These are phyloP conservation scores for Pythium brachiatum DNA, from an alignment of 352 stramenopile genomes.

Conservation along the genomic window DNA sequence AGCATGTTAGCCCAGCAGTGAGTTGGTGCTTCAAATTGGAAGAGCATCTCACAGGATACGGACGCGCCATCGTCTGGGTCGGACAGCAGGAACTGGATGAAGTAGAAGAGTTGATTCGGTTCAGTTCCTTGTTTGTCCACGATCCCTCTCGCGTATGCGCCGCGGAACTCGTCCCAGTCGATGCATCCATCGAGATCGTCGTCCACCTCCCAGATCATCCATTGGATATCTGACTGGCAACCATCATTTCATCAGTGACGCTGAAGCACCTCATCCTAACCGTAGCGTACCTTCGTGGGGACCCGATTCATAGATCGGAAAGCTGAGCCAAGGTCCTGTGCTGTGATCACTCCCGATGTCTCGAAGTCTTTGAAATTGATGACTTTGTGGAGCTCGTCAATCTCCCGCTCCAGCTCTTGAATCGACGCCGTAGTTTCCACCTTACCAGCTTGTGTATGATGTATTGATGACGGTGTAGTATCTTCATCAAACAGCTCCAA, in stretches of 20 bases:
- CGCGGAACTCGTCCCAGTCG: conserved; percentile 91
- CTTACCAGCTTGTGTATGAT: not conserved
- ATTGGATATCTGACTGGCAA: conserved; percentile 85
- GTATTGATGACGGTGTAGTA: not conserved
- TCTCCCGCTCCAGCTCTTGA: conserved; percentile 31
- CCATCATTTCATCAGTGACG: not conserved
- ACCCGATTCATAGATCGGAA: conserved; percentile 38
- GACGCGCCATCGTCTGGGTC: conserved; percentile 85
- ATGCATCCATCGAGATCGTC: conserved; percentile 92
- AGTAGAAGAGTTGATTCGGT: conserved; percentile 91
- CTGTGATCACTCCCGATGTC: conserved; percentile 37
- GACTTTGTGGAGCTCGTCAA: conserved; percentile 47
- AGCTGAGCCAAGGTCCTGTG: conserved; percentile 41
- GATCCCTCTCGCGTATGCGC: conserved; percentile 90
- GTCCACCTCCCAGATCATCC: conserved; percentile 97
- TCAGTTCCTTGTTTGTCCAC: conserved; percentile 91
- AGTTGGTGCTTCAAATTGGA: not conserved
- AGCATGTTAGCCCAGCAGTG: not conserved
- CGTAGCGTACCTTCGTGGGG: conserved; percentile 33
- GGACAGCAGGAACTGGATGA: conserved; percentile 95
- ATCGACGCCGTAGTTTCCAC: not conserved
- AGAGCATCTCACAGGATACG: conserved; percentile 61
- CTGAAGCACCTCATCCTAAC: not conserved
- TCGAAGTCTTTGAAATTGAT: conserved; percentile 39
- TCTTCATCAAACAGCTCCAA: not conserved